Conservation (phyloP, 2,329 filamentous ascomycete genomes). For the Penicillium digitatum region DNA sequence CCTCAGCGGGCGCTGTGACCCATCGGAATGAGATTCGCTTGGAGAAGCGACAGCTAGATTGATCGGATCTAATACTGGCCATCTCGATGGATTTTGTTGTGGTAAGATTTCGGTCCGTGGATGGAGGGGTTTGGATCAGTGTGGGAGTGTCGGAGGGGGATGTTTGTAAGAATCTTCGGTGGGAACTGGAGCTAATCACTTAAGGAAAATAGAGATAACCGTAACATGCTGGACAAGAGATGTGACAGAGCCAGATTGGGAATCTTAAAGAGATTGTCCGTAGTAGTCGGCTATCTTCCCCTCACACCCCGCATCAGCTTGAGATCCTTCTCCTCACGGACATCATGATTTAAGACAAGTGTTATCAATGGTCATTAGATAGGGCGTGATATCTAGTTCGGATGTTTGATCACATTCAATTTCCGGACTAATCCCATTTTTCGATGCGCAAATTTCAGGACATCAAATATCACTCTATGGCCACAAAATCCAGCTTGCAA, state of each 20-base stretch:
- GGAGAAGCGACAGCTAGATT: conserved; percentile 28
- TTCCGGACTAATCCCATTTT: background rate
- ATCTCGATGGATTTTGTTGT: background rate
- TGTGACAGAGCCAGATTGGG: conserved; percentile 4
- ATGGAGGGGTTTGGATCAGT: background rate
- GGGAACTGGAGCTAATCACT: background rate
- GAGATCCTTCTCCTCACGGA: background rate
- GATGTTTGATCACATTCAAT: background rate
- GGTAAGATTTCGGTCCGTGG: too few relatives aligned
- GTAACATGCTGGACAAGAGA: background rate
- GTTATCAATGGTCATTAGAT: background rate
- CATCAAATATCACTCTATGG: background rate
- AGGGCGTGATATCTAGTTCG: too few relatives aligned
- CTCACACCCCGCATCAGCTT: conserved; percentile 20
- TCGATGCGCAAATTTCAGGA: background rate
- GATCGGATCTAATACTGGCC: conserved; percentile 2
- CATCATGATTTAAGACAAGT: background rate
- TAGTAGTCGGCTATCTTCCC: conserved; percentile 14
- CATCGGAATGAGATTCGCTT: conserved; percentile 45
- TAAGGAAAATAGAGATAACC: background rate
- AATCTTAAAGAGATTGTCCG: conserved; percentile 7
- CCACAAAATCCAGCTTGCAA: conserved; percentile 49
- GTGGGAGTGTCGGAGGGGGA: too few relatives aligned
- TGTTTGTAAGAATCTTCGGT: background rate
- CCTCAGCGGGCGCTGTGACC: conserved; percentile 39